Evolutionary conservation across 2,329 filamentous ascomycete species (phyloP).

Genomic region (Ceratocystis albifundus): DNA sequence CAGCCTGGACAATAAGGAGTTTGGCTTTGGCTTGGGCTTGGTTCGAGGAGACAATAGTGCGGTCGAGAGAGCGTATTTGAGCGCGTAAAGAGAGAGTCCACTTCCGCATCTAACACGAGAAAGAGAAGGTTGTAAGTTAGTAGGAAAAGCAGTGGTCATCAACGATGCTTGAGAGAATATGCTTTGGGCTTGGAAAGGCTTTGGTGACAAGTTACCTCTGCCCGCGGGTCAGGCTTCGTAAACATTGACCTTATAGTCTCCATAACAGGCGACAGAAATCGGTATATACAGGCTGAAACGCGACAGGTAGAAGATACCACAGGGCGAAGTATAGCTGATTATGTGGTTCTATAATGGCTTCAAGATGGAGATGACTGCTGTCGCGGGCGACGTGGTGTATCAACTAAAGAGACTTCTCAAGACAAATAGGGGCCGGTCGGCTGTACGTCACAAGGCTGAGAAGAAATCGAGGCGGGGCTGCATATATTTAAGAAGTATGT

Average conservation of each 20-base stretch:
- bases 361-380: not conserved
- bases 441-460: not conserved
- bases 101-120: slow-evolving; percentile 65
- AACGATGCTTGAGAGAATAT: not conserved
- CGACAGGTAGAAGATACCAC: not conserved
- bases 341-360: not conserved
- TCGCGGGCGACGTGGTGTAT: not conserved
- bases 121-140: not conserved
- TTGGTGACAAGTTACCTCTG: slow-evolving; percentile 51
- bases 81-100: slow-evolving; percentile 81
- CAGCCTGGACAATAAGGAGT: slow-evolving; percentile 70
- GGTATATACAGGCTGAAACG: not conserved
- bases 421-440: not conserved
- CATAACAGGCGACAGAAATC: slow-evolving; percentile 45
- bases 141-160: not conserved
- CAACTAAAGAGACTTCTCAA: not conserved
- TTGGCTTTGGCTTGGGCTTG: slow-evolving; percentile 74
- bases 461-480: not conserved
- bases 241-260: slow-evolving; percentile 78
- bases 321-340: no score
- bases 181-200: not conserved
- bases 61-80: slow-evolving; percentile 89
- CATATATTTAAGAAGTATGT: not conserved
- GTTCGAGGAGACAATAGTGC: slow-evolving; percentile 72
- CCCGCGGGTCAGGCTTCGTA: slow-evolving; percentile 83